Conservation (phyloP, 768 basidiomycete genomes). For the Rhodotorula kratochvilovae region DNA sequence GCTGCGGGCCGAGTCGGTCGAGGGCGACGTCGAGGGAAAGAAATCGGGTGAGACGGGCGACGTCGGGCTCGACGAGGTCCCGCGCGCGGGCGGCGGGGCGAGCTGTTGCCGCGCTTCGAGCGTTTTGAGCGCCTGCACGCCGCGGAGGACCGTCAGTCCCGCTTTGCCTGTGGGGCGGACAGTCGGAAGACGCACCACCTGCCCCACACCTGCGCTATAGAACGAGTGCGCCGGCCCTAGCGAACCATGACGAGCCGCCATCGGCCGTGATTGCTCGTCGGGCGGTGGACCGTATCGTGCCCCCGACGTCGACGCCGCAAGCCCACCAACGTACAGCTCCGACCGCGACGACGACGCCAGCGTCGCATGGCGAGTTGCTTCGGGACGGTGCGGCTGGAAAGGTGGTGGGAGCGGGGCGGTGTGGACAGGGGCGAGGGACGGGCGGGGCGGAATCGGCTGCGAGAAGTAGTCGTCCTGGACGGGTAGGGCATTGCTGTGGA, state of each 20-base stretch:
- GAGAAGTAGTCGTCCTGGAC: not conserved
- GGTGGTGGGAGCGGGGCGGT: not conserved
- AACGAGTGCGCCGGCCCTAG: not conserved
- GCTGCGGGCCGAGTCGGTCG: too few species aligned
- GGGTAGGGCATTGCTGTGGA: not conserved
- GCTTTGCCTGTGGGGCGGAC: too few species aligned
- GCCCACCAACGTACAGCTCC: not conserved
- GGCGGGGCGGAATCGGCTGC: not conserved
- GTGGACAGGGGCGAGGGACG: not conserved
- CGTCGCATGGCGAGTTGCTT: not conserved
- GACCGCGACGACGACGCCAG: not conserved
- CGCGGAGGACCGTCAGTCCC: rapidly evolving
- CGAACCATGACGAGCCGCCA: not conserved
- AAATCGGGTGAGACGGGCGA: not conserved
- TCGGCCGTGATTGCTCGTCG: too few species aligned
- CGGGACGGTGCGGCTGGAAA: not conserved
- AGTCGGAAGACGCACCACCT: not conserved
- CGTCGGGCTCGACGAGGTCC: not conserved
- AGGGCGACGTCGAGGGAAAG: too few species aligned
- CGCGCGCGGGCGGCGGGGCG: not conserved
- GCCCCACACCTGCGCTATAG: not conserved
- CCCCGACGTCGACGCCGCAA: not conserved
- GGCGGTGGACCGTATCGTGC: not conserved
- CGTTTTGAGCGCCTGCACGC: not conserved
- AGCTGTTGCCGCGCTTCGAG: not conserved